A percentile compares a stretch with the other conserved stretches of the same genome.
Evolutionary conservation across 257 asterid genomes (phyloP).

Genomic region (Forsythia suspensa): DNA sequence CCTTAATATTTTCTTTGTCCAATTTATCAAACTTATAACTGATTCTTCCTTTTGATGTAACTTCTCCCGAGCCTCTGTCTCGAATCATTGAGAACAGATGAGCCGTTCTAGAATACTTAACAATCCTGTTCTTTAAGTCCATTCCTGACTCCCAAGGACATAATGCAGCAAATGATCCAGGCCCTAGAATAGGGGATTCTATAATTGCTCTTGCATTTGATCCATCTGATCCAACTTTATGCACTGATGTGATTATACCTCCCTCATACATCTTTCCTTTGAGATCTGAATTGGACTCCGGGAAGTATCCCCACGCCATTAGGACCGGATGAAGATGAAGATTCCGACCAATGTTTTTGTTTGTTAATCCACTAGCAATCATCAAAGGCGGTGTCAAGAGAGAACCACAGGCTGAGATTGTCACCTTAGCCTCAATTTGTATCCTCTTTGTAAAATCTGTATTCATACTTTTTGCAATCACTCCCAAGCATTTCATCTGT

Average conservation of each 20-base stretch:
- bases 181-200: constrained; percentile 60
- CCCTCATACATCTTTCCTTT: constrained; percentile 63
- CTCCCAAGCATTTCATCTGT: constrained; percentile 59
- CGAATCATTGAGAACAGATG: constrained; percentile 64
- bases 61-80: constrained; percentile 57
- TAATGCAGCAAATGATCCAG: constrained; percentile 61
- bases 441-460: constrained; percentile 36
- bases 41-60: constrained; percentile 51
- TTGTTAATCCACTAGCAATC: constrained; percentile 67
- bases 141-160: constrained; percentile 66
- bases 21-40: constrained; percentile 25
- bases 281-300: constrained; percentile 39
- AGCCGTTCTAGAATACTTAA: constrained; percentile 62
- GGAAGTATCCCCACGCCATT: constrained; percentile 95
- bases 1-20: constrained; percentile 60
- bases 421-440: constrained; percentile 56
- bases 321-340: constrained; percentile 87
- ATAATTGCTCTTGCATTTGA: constrained; percentile 47
- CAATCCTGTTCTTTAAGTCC: constrained; percentile 38
- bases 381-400: constrained; percentile 79
- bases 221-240: constrained; percentile 44
- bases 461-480: constrained; percentile 43
- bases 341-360: constrained; percentile 68
- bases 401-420: constrained; percentile 88
- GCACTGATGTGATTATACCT: constrained; percentile 77